Evolutionary conservation across 2,329 filamentous ascomycete genomes (phyloP).

Genomic region (Pseudogymnoascus sp.): DNA sequence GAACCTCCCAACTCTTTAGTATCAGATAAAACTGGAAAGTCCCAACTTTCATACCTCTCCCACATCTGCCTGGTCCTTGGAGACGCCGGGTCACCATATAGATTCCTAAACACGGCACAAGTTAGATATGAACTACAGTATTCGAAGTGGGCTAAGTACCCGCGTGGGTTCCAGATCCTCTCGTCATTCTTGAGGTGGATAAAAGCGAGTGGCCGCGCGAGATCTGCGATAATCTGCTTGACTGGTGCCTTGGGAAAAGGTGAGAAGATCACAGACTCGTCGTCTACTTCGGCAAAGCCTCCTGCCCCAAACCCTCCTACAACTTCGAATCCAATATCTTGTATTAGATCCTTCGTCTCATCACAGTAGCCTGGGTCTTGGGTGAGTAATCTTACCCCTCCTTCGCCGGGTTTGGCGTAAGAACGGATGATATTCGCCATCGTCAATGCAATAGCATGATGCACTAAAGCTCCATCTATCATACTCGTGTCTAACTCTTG

Average conservation of each 20-base stretch:
- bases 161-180: slow-evolving; percentile 6
- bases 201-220: slow-evolving; percentile 27
- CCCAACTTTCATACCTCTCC: slow-evolving; percentile 17
- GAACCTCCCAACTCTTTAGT: slow-evolving; percentile 11
- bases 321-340: slow-evolving; percentile 22
- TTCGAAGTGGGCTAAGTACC: slow-evolving; percentile 5
- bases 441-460: slow-evolving; percentile 23
- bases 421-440: slow-evolving; percentile 19
- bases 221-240: slow-evolving; percentile 34
- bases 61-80: slow-evolving; percentile 23
- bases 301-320: slow-evolving; percentile 23
- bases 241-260: slow-evolving; percentile 29
- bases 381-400: slow-evolving; percentile 19
- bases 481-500: slow-evolving; percentile 15
- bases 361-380: slow-evolving; percentile 23
- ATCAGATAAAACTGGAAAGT: slow-evolving; percentile 14
- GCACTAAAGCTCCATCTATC: slow-evolving; percentile 15
- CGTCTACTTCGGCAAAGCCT: slow-evolving; percentile 33
- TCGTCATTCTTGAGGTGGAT: neutral
- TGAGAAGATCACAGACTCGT: slow-evolving; percentile 33
- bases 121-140: neutral
- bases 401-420: neutral
- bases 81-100: slow-evolving; percentile 19
- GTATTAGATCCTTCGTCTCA: slow-evolving; percentile 18
- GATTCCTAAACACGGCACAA: slow-evolving; percentile 14